phyloP scores from a whole-genome alignment of 371 early-diverging fungal species.

The Rhizomucor pusillus region DNA sequence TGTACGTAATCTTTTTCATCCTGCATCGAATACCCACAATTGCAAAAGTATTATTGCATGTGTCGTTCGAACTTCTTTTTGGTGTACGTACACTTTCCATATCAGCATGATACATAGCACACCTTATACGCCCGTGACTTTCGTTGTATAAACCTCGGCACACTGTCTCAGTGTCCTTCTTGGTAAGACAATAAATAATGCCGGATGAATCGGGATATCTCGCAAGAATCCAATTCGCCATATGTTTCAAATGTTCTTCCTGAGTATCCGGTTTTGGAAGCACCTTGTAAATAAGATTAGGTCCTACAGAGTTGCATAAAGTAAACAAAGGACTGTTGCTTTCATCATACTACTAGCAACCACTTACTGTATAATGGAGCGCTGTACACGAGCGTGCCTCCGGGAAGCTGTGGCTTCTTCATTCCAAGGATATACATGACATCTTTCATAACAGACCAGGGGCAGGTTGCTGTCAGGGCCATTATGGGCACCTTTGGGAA shows the following conservation, averaged over 20 bases:
- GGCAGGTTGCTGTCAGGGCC: slow-evolving; percentile 90
- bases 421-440: slow-evolving; percentile 63
- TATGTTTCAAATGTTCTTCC: slow-evolving; percentile 58
- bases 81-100: slow-evolving; percentile 57
- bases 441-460: slow-evolving; percentile 64
- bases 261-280: slow-evolving; percentile 51
- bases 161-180: slow-evolving; percentile 75
- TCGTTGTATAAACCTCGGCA: slow-evolving; percentile 53
- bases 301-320: slow-evolving; percentile 25
- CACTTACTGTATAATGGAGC: slow-evolving; percentile 52
- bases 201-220: slow-evolving; percentile 65
- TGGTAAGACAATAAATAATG: slow-evolving; percentile 83
- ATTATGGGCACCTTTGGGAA: slow-evolving; percentile 78
- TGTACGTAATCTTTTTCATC: slow-evolving; percentile 72
- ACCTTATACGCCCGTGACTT: slow-evolving; percentile 49
- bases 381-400: slow-evolving; percentile 52
- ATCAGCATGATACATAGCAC: slow-evolving; percentile 82
- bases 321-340: too few relatives aligned
- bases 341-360: not conserved
- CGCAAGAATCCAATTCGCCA: slow-evolving; percentile 64
- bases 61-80: too few relatives aligned
- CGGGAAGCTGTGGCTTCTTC: slow-evolving; percentile 28
- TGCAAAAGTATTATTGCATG: too few relatives aligned
- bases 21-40: slow-evolving; percentile 6
- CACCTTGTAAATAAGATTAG: slow-evolving; percentile 74